Base-by-base conservation (phyloP, 805 yeast genomes). In the Komagataella pastoris region DNA sequence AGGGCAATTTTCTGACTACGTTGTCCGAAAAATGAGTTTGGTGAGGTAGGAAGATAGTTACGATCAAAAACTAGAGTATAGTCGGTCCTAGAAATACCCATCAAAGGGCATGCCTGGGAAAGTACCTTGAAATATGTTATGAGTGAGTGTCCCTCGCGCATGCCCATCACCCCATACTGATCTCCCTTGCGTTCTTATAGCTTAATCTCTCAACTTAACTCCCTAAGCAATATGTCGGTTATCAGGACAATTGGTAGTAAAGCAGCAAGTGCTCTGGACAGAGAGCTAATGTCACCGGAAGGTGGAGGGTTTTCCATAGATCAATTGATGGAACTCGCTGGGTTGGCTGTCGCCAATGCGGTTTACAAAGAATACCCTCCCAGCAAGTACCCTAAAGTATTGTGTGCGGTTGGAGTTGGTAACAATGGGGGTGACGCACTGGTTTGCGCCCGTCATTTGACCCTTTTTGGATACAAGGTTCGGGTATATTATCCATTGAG, bases 381-480 rank as follows among this genome's bases (percentile, higher is more conserved):
- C 1, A 47, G 51, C 6, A 52, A 62, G 10, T 47, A 61, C 23
- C 65, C 70, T 44, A 69, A 65, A 8, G 82, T 89, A 1, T 68
- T 90, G 46, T 76, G 93, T 1, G 70, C 93, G 4, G 88, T 83
- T 8, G 99, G 99, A 0, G 98, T 98, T 0, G 99, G 99, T 1
- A 93, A 93, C 61, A 93, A 93, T 61, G 91, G 96, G 1, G 99
- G 98, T 2, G 99, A 93, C 67, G 99, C 98, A 0, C 69, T 93
- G 12, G 99, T 93, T 1, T 95, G 97, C 24, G 96, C 97, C 1
- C 74, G 99, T 47, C 99, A 93, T 63, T 70, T 93, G 55, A 79
- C 79, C 57, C 67, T 89, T 10, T 80, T 93, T 73, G 93, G 93
- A 2, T 88, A 81, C 63, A 68, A 70, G 4, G 96, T 97, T 1